Conservation (phyloP, 2,329 filamentous ascomycete genomes). For the Microdochium paspali region DNA sequence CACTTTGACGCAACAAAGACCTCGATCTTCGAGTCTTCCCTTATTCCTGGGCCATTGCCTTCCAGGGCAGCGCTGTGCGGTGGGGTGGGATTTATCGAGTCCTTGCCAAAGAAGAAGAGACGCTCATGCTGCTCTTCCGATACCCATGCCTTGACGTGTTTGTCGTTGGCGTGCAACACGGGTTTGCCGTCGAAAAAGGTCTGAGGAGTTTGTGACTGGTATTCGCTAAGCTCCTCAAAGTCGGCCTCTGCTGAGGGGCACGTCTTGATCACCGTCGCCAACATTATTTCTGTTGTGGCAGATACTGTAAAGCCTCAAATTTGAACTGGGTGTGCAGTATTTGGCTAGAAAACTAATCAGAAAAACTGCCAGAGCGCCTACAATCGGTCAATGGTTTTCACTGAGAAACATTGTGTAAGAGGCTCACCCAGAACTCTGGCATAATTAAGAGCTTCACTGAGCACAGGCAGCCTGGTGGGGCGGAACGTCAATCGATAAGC, state of each 20-base stretch:
- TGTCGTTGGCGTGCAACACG: conserved; percentile 56
- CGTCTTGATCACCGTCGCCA: conserved; percentile 45
- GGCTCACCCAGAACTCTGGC: too few relatives aligned
- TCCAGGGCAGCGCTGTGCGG: conserved; percentile 22
- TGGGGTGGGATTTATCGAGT: conserved; percentile 18
- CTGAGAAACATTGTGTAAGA: too few relatives aligned
- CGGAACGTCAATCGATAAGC: conserved; percentile 9
- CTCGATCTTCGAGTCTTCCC: conserved; percentile 38
- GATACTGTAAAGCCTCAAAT: too few relatives aligned
- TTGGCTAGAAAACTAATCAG: too few relatives aligned
- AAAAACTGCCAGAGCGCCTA: too few relatives aligned
- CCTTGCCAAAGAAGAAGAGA: conserved; percentile 40
- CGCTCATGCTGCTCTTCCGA: conserved; percentile 41
- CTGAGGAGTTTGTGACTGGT: conserved; percentile 62
- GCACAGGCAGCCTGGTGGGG: not conserved
- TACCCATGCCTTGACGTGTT: conserved; percentile 47
- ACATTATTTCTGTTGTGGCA: conserved; percentile 16
- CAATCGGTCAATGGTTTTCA: too few relatives aligned
- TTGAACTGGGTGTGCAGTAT: too few relatives aligned
- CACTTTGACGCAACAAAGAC: conserved; percentile 52
- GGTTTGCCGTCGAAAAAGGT: conserved; percentile 65
- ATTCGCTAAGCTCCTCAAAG: conserved; percentile 57
- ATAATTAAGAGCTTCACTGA: not conserved
- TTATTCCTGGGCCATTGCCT: conserved; percentile 17
- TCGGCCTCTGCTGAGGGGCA: conserved; percentile 43